Conservation (phyloP, 2,329 filamentous ascomycete genomes). For the Stachybotrys chartarum region DNA sequence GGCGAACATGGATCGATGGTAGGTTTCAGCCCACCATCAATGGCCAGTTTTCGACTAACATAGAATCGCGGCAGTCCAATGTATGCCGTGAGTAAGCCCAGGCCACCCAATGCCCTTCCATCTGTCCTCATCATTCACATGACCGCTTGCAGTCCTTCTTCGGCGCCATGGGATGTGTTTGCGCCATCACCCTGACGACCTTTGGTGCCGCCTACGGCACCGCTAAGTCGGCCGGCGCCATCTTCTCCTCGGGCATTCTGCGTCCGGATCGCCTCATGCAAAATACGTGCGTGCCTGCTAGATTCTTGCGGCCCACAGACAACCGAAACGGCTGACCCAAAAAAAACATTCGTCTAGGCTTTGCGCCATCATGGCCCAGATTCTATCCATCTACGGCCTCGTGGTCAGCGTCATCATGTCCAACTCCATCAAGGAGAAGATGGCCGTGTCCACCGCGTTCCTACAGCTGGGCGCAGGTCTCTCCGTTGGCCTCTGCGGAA, state of each 20-base stretch:
- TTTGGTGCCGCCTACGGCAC: constrained; percentile 39
- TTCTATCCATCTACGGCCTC: constrained; percentile 39
- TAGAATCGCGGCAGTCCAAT: constrained; percentile 23
- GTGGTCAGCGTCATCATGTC: constrained; percentile 38
- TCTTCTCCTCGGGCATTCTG: constrained; percentile 35
- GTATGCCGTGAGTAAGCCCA: constrained; percentile 31
- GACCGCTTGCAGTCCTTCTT: constrained; percentile 28
- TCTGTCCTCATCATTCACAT: no score
- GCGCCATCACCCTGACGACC: constrained; percentile 45
- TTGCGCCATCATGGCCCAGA: constrained; percentile 40
- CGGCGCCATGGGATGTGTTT: constrained; percentile 31
- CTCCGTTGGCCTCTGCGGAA: constrained; percentile 34
- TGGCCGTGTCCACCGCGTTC: constrained; percentile 35
- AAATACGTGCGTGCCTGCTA: constrained; percentile 22
- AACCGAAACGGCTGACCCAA: background rate
- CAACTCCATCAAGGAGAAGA: constrained; percentile 29
- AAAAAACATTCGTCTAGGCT: constrained; percentile 14
- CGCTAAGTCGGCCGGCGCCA: constrained; percentile 33
- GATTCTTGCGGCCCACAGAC: background rate
- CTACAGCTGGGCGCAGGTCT: constrained; percentile 36
- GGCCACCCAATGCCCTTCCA: background rate
- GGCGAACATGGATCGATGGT: constrained; percentile 30
- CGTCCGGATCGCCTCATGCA: constrained; percentile 37
- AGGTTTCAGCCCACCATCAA: constrained; percentile 2
- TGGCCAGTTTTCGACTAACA: constrained; percentile 2